Percentiles rank a stretch among this genome's conserved stretches.
Evolutionary conservation across 129 eudicot genomes (phyloP).

Genomic region (Apium graveolens): DNA sequence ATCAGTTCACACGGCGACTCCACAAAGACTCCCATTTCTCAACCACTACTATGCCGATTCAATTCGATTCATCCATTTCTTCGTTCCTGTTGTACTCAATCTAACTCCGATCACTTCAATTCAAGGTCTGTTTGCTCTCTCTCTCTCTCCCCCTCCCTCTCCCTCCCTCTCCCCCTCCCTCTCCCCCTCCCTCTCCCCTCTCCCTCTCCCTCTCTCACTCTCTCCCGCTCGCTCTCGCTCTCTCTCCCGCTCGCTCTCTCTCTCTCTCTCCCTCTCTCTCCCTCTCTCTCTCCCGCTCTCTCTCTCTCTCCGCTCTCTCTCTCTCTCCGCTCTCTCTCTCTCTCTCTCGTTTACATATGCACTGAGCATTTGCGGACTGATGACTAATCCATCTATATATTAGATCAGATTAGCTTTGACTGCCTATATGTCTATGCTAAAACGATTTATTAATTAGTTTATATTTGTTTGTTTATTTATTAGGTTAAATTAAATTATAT

Average conservation of each 20-base stretch:
- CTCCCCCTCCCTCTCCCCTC: too few relatives aligned
- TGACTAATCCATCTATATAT: not conserved
- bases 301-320: too few relatives aligned
- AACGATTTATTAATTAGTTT: too few relatives aligned
- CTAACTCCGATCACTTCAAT: not conserved
- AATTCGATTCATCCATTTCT: not conserved
- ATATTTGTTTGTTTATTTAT: not conserved
- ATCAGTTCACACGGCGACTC: slow-evolving; percentile 1
- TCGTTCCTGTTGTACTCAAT: not conserved
- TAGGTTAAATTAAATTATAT: not conserved
- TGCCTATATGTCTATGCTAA: not conserved
- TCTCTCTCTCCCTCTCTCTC: too few relatives aligned
- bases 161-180: not conserved
- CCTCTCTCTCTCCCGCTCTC: too few relatives aligned
- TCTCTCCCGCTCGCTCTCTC: too few relatives aligned
- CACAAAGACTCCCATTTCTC: slow-evolving; percentile 1
- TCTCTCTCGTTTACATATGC: not conserved
- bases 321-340: too few relatives aligned
- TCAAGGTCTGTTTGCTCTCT: not conserved
- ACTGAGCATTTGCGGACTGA: too few relatives aligned
- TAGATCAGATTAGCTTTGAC: not conserved
- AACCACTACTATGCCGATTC: not conserved
- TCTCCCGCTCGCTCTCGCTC: too few relatives aligned
- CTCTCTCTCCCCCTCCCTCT: not conserved
- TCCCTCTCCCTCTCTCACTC: too few relatives aligned